phyloP scores from a whole-genome alignment of 768 basidiomycete genomes.

The Boletus vermiculosoides region DNA sequence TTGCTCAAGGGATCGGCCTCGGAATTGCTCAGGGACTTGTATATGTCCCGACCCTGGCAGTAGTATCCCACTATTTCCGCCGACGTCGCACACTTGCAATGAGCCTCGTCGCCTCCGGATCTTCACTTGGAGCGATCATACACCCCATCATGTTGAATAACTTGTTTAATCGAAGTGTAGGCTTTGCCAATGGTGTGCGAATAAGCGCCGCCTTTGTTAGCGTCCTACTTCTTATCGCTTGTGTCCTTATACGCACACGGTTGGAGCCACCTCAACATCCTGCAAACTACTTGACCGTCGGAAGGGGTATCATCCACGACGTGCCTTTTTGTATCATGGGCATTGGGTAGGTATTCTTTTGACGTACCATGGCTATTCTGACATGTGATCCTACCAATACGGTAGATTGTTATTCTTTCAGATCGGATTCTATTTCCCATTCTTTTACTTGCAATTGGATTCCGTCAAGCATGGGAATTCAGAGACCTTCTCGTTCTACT shows the following conservation, averaged over 20 bases:
- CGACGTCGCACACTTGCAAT: slow-evolving; percentile 42
- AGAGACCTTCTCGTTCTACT: slow-evolving; percentile 54
- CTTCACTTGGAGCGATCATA: slow-evolving; percentile 29
- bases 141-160: slow-evolving; percentile 35
- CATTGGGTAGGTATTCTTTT: slow-evolving; percentile 19
- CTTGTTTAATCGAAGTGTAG: slow-evolving; percentile 13
- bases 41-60: slow-evolving; percentile 44
- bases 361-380: not conserved
- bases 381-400: not conserved
- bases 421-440: slow-evolving; percentile 46
- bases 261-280: slow-evolving; percentile 32
- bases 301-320: slow-evolving; percentile 16
- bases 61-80: slow-evolving; percentile 47
- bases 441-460: slow-evolving; percentile 58
- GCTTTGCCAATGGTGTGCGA: slow-evolving; percentile 50
- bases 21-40: slow-evolving; percentile 48
- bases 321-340: slow-evolving; percentile 19
- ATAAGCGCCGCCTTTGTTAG: slow-evolving; percentile 45
- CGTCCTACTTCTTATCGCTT: slow-evolving; percentile 35
- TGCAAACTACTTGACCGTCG: slow-evolving; percentile 16
- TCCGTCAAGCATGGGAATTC: slow-evolving; percentile 47
- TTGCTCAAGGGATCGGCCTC: slow-evolving; percentile 47
- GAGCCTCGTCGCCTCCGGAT: slow-evolving; percentile 41
- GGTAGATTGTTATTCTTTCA: slow-evolving; percentile 28
- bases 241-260: slow-evolving; percentile 38